phyloP scores from a whole-genome alignment of 2,329 filamentous ascomycete species.

The Sarocladiaceae sp. region DNA sequence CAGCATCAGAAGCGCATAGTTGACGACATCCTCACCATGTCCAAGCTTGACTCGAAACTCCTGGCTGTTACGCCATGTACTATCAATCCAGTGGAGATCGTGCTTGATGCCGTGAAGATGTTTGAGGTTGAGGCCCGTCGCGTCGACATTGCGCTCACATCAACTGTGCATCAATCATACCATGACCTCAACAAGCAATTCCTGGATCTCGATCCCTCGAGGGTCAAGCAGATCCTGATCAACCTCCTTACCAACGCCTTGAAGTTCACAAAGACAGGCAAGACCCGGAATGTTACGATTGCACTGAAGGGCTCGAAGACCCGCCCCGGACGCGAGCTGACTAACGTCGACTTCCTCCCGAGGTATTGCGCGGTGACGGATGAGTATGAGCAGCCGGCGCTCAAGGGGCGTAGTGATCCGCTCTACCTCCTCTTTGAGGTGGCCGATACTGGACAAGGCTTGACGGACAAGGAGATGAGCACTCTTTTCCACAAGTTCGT shows the following conservation, averaged over 20 bases:
- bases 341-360: constrained; percentile 58
- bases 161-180: constrained; percentile 60
- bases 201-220: constrained; percentile 66
- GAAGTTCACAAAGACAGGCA: constrained; percentile 69
- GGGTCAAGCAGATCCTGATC: constrained; percentile 74
- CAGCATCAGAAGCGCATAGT: constrained; percentile 77
- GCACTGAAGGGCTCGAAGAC: constrained; percentile 39
- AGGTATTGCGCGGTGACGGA: constrained; percentile 43
- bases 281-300: constrained; percentile 50
- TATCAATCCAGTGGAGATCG: constrained; percentile 62
- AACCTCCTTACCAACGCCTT: constrained; percentile 78
- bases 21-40: constrained; percentile 70
- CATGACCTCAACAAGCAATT: constrained; percentile 55
- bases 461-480: constrained; percentile 68
- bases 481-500: constrained; percentile 75
- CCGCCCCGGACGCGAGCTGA: constrained; percentile 33
- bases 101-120: constrained; percentile 68
- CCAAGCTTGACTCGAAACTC: constrained; percentile 72
- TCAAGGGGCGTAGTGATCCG: constrained; percentile 34
- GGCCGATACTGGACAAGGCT: constrained; percentile 70
- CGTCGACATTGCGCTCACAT: constrained; percentile 62
- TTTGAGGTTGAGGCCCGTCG: constrained; percentile 71
- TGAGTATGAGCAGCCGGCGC: constrained; percentile 30
- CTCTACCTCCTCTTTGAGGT: constrained; percentile 70
- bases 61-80: constrained; percentile 68